Evolutionary conservation across 805 yeast species (phyloP), one percentile per base, ranked within the genome.

Genomic region (Candida maesae): DNA sequence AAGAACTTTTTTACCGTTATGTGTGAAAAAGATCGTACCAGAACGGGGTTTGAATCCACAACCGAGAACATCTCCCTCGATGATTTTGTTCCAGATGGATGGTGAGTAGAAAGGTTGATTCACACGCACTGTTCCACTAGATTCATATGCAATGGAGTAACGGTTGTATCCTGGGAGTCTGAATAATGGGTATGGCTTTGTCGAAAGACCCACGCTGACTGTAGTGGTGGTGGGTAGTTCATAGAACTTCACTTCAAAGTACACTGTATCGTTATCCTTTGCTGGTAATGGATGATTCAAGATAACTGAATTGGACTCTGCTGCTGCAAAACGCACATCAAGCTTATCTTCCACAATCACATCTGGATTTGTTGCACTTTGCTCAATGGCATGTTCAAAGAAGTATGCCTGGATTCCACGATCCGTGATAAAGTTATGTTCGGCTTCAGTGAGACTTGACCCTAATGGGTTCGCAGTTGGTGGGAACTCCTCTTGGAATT

Each of bases 181-280:
- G 64, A 93, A 93, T 63, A 83, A 79, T 2, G 99, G 99, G 56
- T 93, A 93, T 6, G 99, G 99, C 47, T 79, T 77, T 0, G 95
- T 78, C 1, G 90, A 74, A 3, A 93, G 56, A 0, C 99, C 99
- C 15, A 93, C 69, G 0, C 95, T 78, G 1, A 91, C 67, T 0
- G 65, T 42, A 0, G 76, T 62, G 31, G 59, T 64, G n/a, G 52
- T 59, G 2, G 84, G 79, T 39, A 76, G 69, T 29, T 83, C 88
- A 62, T 79, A 89, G 2, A 93, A 74, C 56, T 93, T 93, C 30
- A 82, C 52, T 31, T 53, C 58, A 36, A 45, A 53, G 38, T 53
- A 53, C 13, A 49, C 45, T 13, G 54, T 49, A n/a, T 56, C 61
- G 17, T 47, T 50, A 3, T 50, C 49, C 31, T 24, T 27, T 14